Evolutionary conservation across 2,329 filamentous ascomycete genomes (phyloP), one percentile per base, ranked within the genome.

Genomic region (Lasiodiplodia sp.): DNA sequence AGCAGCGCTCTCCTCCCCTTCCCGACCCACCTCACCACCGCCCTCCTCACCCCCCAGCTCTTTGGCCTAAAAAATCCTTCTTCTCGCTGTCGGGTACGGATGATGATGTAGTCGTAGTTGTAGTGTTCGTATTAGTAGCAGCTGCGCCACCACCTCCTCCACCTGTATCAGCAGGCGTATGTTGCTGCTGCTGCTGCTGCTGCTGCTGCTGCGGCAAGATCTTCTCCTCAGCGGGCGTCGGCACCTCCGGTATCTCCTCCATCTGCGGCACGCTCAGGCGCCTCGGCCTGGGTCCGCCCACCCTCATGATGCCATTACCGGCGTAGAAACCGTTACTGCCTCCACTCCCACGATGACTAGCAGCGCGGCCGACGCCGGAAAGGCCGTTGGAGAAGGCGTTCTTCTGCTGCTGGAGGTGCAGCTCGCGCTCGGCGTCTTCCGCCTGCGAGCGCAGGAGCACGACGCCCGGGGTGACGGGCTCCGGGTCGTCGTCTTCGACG

Each of bases 41-140:
- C 60, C 60, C 23, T 23, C 47, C 60, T 64, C 60, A 64, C 28
- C 60, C 60, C 18, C 60, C 47, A n/a, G 11, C 40, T 21, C 58
- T 49, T 49, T 64, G 31, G 31, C 21, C 60, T 64, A 64, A 64
- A 64, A 64, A 64, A 64, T 64, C 60, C 60, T 64, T 64, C 60
- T 23, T 52, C n/a, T 28, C 44, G 12, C 44, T 11, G 8, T 44
- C 40, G 18, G 40, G 14, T 18, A 18, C 40, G 16, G 44, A 21
- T n/a, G 44, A 21, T n/a, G 44, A 10, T 6, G 44, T 10, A 21
- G 18, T 10, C 10, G 31, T 34, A 6, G n/a, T 10, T 11, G 18
- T 10, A 34, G 31, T 34, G 8, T 28, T 28, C 28, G 31, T 34
- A 34, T 2, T 31, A 10, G 6, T n/a, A 21, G 18, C 18, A 47